Evolutionary conservation across 2,329 filamentous ascomycete genomes (phyloP).

Genomic region (Arachnopeziza araneosa): DNA sequence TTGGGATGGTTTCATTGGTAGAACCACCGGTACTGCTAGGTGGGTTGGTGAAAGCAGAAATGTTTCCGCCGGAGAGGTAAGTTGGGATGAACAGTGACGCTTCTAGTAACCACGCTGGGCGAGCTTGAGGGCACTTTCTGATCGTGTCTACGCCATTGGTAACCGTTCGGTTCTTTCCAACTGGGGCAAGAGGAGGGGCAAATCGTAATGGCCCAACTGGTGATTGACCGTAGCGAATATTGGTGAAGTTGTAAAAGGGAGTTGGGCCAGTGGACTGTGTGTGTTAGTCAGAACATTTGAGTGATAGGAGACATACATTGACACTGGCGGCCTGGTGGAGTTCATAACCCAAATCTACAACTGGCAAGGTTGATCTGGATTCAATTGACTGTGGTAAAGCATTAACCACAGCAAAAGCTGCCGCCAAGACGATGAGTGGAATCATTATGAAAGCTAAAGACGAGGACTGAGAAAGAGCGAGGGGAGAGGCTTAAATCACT

Average conservation of each 20-base stretch:
- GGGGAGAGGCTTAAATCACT: not conserved
- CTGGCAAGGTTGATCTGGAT: constrained; percentile 15
- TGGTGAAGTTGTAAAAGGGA: constrained; percentile 36
- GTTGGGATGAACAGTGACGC: not conserved
- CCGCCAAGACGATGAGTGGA: not conserved
- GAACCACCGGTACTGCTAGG: too few relatives aligned
- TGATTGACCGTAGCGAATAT: constrained; percentile 40
- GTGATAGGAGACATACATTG: not conserved
- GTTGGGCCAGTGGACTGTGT: not conserved
- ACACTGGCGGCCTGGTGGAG: constrained; percentile 22
- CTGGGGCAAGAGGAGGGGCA: constrained; percentile 34
- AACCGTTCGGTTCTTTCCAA: constrained; percentile 28
- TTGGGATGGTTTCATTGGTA: not conserved
- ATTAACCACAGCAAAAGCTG: not conserved
- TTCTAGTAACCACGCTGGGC: constrained; percentile 12
- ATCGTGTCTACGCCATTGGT: constrained; percentile 18
- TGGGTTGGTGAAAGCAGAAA: not conserved
- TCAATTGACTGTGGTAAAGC: not conserved
- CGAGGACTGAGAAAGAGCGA: not conserved
- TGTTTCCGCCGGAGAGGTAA: not conserved
- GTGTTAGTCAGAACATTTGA: not conserved
- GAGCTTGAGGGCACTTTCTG: constrained; percentile 16
- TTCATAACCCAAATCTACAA: constrained; percentile 29
- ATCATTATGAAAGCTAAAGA: too few relatives aligned
- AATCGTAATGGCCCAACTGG: constrained; percentile 40